A percentile compares a stretch with the other conserved stretches of the same genome.
These are phyloP conservation scores for Scheffersomyces ergatensis DNA, from an alignment of 805 yeast species.

Conservation along the genomic window DNA sequence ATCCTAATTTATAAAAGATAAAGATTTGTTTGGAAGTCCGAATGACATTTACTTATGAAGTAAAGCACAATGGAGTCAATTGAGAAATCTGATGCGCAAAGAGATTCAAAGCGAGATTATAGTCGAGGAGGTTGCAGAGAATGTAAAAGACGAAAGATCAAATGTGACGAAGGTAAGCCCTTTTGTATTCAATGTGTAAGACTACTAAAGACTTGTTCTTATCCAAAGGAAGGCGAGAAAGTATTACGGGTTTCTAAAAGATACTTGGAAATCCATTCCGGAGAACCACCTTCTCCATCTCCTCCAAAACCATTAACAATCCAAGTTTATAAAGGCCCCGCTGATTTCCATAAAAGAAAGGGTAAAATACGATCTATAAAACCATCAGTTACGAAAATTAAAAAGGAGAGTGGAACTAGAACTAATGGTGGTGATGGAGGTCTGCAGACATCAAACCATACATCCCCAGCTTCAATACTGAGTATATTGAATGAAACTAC, in stretches of 20 bases:
- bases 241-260: conserved; percentile 28
- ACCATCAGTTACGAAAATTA: not conserved
- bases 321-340: conserved; percentile 11
- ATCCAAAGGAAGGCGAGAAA: conserved; percentile 34
- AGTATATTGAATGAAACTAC: not conserved
- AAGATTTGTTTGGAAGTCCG: too few relatives aligned
- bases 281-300: conserved; percentile 1
- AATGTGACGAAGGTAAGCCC: conserved; percentile 39
- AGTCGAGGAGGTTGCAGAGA: conserved; percentile 40
- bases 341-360: conserved; percentile 2
- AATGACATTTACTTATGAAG: too few relatives aligned
- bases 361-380: not conserved
- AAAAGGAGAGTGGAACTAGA: not conserved
- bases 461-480: not conserved
- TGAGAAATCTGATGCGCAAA: not conserved
- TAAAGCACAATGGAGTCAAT: not conserved
- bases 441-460: not conserved
- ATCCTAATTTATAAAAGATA: too few relatives aligned
- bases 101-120: conserved; percentile 15
- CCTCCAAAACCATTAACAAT: conserved; percentile 10
- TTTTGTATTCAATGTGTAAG: conserved; percentile 35
- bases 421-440: not conserved
- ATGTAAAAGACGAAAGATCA: conserved; percentile 42
- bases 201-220: conserved; percentile 31
- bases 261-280: conserved; percentile 3